These are phyloP conservation scores for Lasiodiplodia sp. DNA, from an alignment of 2,329 filamentous ascomycete species.

Conservation along the genomic window DNA sequence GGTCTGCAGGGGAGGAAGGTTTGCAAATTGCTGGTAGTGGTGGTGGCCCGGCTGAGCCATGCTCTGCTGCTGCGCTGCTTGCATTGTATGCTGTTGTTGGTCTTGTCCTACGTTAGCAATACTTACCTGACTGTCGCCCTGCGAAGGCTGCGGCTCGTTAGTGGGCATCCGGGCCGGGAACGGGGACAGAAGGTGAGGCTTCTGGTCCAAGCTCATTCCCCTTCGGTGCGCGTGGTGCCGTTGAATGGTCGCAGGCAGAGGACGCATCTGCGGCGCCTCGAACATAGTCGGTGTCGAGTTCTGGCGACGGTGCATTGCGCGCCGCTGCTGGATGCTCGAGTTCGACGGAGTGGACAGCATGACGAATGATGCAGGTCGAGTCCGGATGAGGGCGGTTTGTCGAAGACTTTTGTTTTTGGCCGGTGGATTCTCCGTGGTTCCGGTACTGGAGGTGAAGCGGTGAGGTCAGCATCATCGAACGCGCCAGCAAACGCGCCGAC, in stretches of 20 bases:
- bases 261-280: constrained; percentile 74
- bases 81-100: constrained; percentile 76
- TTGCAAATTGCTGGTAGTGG: constrained; percentile 45
- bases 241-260: constrained; percentile 66
- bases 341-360: constrained; percentile 80
- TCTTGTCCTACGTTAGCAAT: constrained; percentile 66
- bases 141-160: constrained; percentile 43
- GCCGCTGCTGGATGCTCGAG: constrained; percentile 75
- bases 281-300: constrained; percentile 82
- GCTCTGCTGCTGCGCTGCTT: constrained; percentile 90
- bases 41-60: constrained; percentile 77
- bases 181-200: constrained; percentile 60
- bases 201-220: constrained; percentile 80
- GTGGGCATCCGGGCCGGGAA: constrained; percentile 49
- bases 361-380: constrained; percentile 69
- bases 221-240: constrained; percentile 70
- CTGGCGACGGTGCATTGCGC: constrained; percentile 83
- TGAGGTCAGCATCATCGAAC: constrained; percentile 17
- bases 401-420: constrained; percentile 23
- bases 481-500: constrained; percentile 22
- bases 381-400: constrained; percentile 61
- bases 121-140: constrained; percentile 62
- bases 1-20: constrained; percentile 22
- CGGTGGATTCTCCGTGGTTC: constrained; percentile 36
- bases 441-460: constrained; percentile 46